Conservation (phyloP, 2,329 filamentous ascomycete species). For the Aspergillus sojae region DNA sequence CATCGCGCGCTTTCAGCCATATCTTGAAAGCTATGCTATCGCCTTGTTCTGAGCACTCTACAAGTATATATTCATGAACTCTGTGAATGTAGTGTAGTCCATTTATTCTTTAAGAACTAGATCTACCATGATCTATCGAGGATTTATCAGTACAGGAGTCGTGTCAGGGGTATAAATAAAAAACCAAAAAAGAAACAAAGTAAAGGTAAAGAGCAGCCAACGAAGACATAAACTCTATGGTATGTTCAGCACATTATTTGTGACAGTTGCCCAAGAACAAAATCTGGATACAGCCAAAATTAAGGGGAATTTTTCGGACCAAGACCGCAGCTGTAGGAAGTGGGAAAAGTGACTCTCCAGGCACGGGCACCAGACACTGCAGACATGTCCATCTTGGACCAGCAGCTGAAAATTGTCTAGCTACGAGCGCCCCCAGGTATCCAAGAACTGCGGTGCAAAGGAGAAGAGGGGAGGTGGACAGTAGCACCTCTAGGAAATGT, state of each 20-base stretch:
- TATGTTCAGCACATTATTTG: slow-evolving; percentile 20
- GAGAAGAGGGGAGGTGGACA: neutral
- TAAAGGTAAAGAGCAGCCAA: neutral
- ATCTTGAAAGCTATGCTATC: neutral
- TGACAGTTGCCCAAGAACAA: slow-evolving; percentile 3
- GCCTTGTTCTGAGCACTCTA: neutral
- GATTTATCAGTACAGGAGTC: slow-evolving; percentile 17
- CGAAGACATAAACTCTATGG: slow-evolving; percentile 13
- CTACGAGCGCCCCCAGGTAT: neutral
- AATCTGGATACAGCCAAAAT: neutral
- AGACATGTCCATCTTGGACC: neutral
- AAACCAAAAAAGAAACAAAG: neutral
- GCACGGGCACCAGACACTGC: neutral
- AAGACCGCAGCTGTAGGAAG: neutral
- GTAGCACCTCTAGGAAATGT: neutral
- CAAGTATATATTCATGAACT: neutral
- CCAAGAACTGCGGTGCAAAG: neutral
- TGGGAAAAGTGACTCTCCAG: neutral
- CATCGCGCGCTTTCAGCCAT: neutral
- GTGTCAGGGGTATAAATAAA: slow-evolving; percentile 16
- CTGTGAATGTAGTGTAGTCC: neutral
- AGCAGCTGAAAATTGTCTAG: neutral
- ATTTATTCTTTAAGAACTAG: slow-evolving; percentile 9
- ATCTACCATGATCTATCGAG: slow-evolving; percentile 18
- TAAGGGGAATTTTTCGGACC: neutral